Evolutionary conservation across 129 eudicot genomes (phyloP), one percentile per base, ranked within the genome.

Genomic region (Apium graveolens): DNA sequence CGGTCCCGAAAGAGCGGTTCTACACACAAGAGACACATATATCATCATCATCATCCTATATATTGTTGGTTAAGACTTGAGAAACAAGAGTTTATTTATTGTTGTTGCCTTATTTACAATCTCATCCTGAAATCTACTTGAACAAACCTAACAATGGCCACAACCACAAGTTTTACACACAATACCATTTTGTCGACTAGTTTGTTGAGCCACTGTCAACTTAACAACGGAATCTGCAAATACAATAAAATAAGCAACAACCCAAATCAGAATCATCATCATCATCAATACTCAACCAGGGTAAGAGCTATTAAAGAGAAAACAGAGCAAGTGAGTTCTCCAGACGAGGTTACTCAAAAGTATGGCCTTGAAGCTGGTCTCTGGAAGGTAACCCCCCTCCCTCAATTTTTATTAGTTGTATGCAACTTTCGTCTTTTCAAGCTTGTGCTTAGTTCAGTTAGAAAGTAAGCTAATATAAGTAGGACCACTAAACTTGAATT

Each of bases 301-400:
- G 78, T 87, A 39, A 91, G 90, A 86, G 98, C 97, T 41, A 81
- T 91, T 71, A 85, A 89, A 89, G 89, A 90, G 81, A 88, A 90
- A 82, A 86, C 89, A 10, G 85, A 89, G 70, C 81, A 83, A 68
- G 35, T 75, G 13, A 69, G 37, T 51, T 27, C 72, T 57, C 80
- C 97, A 1, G 94, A 95, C 65, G 98, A 90, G 43, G 72, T 95
- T 11, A 90, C 97, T 43, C 77, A 88, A 83, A 91, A 95, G 73
- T 90, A 81, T 82, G 99, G 99, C 49, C 97, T 95, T 53, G 99
- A 95, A 90, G 99, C 89, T 77, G 97, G 92, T 63, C 87, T 95
- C 29, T 95, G 97, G 96, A 88, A 95, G 96, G 99, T 95, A 81
- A 3, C 38, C 53, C 5, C 2, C 27, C 21, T n/a, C n/a, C 21